Conservation (phyloP, 169 alveolate species). For the Plasmodium knowlesi region DNA sequence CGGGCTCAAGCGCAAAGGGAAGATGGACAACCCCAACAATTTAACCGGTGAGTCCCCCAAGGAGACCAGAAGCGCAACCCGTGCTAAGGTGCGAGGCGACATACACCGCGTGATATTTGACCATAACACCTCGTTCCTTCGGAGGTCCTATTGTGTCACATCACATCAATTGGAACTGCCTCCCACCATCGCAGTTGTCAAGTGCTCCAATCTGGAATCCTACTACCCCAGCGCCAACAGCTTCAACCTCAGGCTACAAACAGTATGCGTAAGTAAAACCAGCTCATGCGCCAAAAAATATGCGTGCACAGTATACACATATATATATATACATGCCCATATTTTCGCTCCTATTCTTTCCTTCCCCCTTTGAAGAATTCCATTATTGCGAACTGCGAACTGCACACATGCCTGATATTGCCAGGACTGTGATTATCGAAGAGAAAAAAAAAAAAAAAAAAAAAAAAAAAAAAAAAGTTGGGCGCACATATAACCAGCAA, state of each 20-base stretch:
- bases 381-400: slow-evolving; percentile 61
- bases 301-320: neutral
- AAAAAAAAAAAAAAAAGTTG: neutral
- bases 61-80: neutral
- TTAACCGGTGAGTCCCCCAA: slow-evolving; percentile 20
- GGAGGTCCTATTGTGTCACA: neutral
- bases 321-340: neutral
- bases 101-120: neutral
- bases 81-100: neutral
- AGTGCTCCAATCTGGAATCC: slow-evolving; percentile 43
- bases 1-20: neutral
- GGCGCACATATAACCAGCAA: neutral
- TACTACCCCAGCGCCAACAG: slow-evolving; percentile 32
- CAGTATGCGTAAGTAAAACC: slow-evolving; percentile 20
- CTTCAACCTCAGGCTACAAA: slow-evolving; percentile 32
- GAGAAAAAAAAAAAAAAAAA: neutral
- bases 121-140: neutral
- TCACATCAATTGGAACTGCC: neutral
- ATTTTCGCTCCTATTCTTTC: neutral
- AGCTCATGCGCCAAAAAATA: neutral
- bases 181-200: slow-evolving; percentile 22
- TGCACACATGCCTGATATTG: slow-evolving; percentile 41
- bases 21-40: neutral
- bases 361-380: slow-evolving; percentile 30
- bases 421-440: neutral